A percentile compares a stretch with the other conserved stretches of the same genome.
Conservation (phyloP, 129 eudicot species). For the Erigeron canadensis region DNA sequence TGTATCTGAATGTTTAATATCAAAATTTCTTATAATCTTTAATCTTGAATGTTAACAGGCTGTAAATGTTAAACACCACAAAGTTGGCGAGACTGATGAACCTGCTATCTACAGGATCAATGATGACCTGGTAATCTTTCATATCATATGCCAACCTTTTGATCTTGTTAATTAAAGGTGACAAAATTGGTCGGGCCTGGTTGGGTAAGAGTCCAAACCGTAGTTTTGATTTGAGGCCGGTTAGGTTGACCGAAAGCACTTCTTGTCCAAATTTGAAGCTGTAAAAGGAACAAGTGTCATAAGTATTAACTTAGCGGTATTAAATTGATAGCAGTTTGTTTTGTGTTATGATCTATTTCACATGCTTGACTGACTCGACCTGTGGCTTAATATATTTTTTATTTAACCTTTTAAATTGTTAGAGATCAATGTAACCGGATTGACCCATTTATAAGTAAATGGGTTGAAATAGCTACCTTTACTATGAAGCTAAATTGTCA, state of each 20-base stretch:
- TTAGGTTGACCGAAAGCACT: no score
- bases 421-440: background rate
- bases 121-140: constrained; percentile 72
- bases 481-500: background rate
- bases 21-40: constrained; percentile 10
- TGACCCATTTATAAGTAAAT: background rate
- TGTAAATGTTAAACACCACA: constrained; percentile 81
- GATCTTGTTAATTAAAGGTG: background rate
- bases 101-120: constrained; percentile 89
- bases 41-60: constrained; percentile 50
- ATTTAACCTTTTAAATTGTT: background rate
- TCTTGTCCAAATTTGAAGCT: no score
- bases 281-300: no score
- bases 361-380: no score
- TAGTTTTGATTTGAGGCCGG: no score
- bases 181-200: background rate
- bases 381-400: no score
- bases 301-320: no score
- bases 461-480: background rate
- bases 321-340: no score
- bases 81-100: constrained; percentile 81
- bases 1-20: background rate
- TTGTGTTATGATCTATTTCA: no score
- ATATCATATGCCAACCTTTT: background rate
- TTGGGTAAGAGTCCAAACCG: background rate